These are phyloP conservation scores for Colletotrichum abscissum DNA, from an alignment of 2,329 filamentous ascomycete genomes.

Conservation along the genomic window DNA sequence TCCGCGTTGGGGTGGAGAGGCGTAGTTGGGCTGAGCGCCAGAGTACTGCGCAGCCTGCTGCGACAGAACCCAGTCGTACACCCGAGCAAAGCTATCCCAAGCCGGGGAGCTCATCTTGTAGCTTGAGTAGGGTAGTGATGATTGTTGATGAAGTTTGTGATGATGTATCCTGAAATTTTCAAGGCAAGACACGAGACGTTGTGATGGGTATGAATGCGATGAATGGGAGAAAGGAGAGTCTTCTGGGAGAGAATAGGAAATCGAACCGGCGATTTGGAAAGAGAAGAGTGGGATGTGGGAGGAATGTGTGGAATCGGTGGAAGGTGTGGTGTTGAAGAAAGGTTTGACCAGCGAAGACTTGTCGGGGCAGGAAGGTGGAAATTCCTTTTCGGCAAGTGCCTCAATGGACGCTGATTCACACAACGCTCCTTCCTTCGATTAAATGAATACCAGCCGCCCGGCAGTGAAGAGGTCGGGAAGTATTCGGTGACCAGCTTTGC, in stretches of 20 bases:
- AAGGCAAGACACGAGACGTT: not conserved
- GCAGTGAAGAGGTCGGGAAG: not conserved
- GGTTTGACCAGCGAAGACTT: not conserved
- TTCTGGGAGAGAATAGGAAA: not conserved
- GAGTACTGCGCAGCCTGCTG: not conserved
- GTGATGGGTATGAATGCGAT: not conserved
- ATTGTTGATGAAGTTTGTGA: not conserved
- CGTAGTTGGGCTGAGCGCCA: not conserved
- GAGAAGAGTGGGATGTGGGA: not conserved
- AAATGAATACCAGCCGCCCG: not conserved
- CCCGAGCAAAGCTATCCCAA: not conserved
- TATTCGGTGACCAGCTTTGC: not conserved
- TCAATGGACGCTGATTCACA: not conserved
- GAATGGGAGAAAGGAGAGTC: not conserved
- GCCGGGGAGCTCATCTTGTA: conserved; percentile 1
- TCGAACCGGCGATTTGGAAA: not conserved
- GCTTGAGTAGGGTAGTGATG: not conserved
- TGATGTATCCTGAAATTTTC: not conserved
- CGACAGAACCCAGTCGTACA: not conserved
- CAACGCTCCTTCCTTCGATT: not conserved
- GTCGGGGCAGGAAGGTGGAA: not conserved
- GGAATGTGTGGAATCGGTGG: not conserved
- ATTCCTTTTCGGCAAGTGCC: not conserved
- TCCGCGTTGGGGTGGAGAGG: not conserved
- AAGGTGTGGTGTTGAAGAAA: not conserved